Conservation (phyloP, 2,329 filamentous ascomycete genomes). For the Stemphylium lycopersici region DNA sequence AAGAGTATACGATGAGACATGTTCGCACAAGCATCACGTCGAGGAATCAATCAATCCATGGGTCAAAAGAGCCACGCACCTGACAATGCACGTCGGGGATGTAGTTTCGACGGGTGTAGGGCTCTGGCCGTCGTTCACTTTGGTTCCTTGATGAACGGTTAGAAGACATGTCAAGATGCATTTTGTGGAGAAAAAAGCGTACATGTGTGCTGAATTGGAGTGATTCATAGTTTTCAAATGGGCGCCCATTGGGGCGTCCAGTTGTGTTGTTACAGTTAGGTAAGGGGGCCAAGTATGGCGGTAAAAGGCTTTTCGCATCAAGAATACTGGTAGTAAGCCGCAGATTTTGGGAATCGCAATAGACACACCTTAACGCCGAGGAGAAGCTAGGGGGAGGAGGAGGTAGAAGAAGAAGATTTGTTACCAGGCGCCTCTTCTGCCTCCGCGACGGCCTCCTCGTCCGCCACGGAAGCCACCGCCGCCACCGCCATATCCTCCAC, state of each 20-base stretch:
- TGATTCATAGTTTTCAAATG: slow-evolving; percentile 27
- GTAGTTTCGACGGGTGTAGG: background rate
- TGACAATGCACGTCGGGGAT: background rate
- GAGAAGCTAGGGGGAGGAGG: slow-evolving; percentile 13
- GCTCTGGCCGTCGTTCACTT: slow-evolving; percentile 15
- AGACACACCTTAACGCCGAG: slow-evolving; percentile 47
- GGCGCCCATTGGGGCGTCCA: slow-evolving; percentile 4
- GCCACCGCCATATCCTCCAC: slow-evolving; percentile 30
- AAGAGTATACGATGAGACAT: background rate
- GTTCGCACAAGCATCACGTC: background rate
- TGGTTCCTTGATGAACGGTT: slow-evolving; percentile 38
- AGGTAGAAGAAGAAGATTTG: slow-evolving; percentile 1
- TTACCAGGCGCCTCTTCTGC: slow-evolving; percentile 41
- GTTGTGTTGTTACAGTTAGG: slow-evolving; percentile 35
- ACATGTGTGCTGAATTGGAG: slow-evolving; percentile 39
- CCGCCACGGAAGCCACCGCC: slow-evolving; percentile 36
- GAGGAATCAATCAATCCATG: background rate
- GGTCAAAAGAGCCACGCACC: slow-evolving; percentile 6
- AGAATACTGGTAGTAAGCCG: slow-evolving; percentile 40
- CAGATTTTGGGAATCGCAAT: slow-evolving; percentile 38
- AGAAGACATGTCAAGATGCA: slow-evolving; percentile 36
- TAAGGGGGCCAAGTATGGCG: slow-evolving; percentile 15
- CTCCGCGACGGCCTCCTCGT: slow-evolving; percentile 25
- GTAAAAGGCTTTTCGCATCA: slow-evolving; percentile 24
- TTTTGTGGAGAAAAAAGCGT: slow-evolving; percentile 38